Conservation (phyloP, 495 filamentous ascomycete genomes). For the Podospora australis region DNA sequence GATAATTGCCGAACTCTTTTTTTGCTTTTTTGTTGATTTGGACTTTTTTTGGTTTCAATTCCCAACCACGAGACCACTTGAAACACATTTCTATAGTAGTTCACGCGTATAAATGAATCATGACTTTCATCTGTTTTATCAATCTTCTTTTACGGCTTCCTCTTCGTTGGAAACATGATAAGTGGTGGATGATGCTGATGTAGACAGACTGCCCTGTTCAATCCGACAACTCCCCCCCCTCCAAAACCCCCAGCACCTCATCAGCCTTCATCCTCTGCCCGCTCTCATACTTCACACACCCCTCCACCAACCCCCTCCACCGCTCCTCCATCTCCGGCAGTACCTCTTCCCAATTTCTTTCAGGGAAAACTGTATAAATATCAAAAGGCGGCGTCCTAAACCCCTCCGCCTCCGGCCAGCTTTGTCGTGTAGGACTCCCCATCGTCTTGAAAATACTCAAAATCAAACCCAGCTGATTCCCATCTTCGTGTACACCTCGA, state of each 20-base stretch:
- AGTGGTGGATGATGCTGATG: not conserved
- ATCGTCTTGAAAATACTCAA: conserved; percentile 83
- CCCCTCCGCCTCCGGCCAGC: conserved; percentile 60
- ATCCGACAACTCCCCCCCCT: not conserved
- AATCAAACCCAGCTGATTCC: conserved; percentile 87
- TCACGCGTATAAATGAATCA: too few species aligned
- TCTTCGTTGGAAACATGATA: too few species aligned
- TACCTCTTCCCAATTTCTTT: conserved; percentile 31
- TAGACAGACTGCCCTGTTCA: not conserved
- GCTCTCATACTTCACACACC: conserved; percentile 31
- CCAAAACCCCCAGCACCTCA: conserved; percentile 8
- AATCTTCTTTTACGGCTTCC: too few species aligned
- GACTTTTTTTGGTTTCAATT: too few species aligned
- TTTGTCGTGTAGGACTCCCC: conserved; percentile 70
- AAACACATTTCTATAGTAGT: too few species aligned
- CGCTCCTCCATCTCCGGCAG: conserved; percentile 25
- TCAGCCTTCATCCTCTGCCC: conserved; percentile 18
- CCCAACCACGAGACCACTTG: too few species aligned
- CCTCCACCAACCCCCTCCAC: conserved; percentile 27
- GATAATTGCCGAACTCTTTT: too few species aligned
- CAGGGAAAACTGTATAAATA: conserved; percentile 44
- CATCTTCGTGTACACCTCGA: conserved; percentile 63
- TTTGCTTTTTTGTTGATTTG: too few species aligned
- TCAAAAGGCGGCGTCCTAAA: conserved; percentile 49
- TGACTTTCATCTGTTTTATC: too few species aligned